Evolutionary conservation across 495 filamentous ascomycete species (phyloP).

Genomic region (Aspergillus sclerotioniger): DNA sequence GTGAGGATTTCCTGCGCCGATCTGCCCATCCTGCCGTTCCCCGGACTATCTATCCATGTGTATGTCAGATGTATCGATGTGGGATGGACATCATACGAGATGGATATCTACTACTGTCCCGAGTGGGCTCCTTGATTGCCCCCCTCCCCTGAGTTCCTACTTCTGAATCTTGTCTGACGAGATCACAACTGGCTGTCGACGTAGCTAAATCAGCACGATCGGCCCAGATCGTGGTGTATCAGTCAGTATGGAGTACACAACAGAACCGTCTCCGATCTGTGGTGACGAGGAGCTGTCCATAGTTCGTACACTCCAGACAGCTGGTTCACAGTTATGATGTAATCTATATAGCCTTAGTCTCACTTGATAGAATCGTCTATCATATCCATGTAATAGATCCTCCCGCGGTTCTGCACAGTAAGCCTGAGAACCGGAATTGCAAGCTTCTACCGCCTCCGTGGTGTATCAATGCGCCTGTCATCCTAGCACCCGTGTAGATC

Average conservation of each 20-base stretch:
- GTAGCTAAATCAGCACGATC: background rate
- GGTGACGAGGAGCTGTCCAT: background rate
- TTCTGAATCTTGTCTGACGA: background rate
- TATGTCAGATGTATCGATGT: background rate
- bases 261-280: background rate
- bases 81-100: background rate
- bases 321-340: background rate
- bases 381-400: background rate
- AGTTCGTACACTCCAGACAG: background rate
- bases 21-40: slow-evolving; percentile 12
- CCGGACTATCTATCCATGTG: background rate
- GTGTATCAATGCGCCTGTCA: background rate
- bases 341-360: background rate
- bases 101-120: background rate
- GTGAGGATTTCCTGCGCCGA: slow-evolving; percentile 11
- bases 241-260: background rate
- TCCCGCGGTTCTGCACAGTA: background rate
- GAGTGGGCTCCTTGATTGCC: background rate
- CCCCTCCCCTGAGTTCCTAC: background rate
- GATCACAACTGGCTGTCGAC: background rate
- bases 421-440: background rate
- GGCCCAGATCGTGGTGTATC: background rate
- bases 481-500: background rate
- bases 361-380: background rate
- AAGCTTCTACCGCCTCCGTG: background rate